These are phyloP conservation scores for Jaminaea rosea DNA, from an alignment of 1,284 basidiomycete genomes.

Conservation along the genomic window DNA sequence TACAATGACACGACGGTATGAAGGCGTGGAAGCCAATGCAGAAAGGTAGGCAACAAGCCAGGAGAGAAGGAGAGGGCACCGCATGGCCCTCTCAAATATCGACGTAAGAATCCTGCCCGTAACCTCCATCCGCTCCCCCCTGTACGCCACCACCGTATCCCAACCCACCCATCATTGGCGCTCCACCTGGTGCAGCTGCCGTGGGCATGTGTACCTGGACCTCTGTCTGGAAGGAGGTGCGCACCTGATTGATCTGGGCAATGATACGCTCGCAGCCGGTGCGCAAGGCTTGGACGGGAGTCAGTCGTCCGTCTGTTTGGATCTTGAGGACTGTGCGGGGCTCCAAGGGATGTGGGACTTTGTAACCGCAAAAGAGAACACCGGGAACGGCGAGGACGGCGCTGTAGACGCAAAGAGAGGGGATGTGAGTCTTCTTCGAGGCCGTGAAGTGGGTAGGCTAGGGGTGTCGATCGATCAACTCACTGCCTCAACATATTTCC, in stretches of 20 bases:
- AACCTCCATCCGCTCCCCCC: neutral
- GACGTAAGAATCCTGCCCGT: neutral
- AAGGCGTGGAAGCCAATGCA: too few species aligned
- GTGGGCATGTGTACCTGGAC: neutral
- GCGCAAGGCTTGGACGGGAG: conserved; percentile 75
- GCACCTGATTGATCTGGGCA: conserved; percentile 54
- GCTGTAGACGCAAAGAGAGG: conserved; percentile 2
- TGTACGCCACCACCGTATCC: neutral
- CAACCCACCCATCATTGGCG: neutral
- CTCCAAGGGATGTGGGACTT: conserved; percentile 90
- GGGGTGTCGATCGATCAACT: conserved; percentile 47
- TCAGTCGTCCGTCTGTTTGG: conserved; percentile 80
- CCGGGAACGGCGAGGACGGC: conserved; percentile 39
- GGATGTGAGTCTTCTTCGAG: neutral
- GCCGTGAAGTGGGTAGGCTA: neutral
- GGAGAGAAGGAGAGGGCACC: too few species aligned
- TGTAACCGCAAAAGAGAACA: conserved; percentile 88
- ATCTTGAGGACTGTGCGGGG: conserved; percentile 88
- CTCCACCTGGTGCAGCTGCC: neutral
- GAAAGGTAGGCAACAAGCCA: too few species aligned
- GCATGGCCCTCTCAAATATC: too few species aligned
- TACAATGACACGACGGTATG: too few species aligned
- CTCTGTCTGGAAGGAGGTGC: conserved; percentile 1
- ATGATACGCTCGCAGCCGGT: conserved; percentile 76
- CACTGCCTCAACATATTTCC: conserved; percentile 91